Conservation (phyloP, 768 basidiomycete genomes). For the Trametes sanguinea region DNA sequence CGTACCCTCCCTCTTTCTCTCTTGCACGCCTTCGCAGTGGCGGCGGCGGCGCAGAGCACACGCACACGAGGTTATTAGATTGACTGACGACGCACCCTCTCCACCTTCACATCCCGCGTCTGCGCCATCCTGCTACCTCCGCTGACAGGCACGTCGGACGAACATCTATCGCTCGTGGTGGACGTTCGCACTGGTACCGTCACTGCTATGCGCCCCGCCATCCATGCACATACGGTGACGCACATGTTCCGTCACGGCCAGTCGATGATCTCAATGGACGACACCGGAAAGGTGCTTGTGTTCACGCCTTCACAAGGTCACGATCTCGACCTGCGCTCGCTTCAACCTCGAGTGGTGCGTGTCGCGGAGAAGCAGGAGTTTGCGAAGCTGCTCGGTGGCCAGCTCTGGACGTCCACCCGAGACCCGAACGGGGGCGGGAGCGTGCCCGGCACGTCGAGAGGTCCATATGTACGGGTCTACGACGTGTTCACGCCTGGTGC, state of each 20-base stretch:
- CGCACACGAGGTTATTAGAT: conserved; percentile 1
- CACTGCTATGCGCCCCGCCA: conserved; percentile 55
- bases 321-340: conserved; percentile 43
- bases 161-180: conserved; percentile 84
- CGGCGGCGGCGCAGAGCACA: not conserved
- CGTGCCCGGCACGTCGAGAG: conserved; percentile 45
- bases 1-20: no score
- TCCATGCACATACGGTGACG: conserved; percentile 67
- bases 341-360: conserved; percentile 59
- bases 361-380: conserved; percentile 84
- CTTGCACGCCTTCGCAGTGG: not conserved
- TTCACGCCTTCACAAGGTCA: conserved; percentile 49
- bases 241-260: conserved; percentile 73
- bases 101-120: conserved; percentile 4
- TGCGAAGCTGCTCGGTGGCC: conserved; percentile 67
- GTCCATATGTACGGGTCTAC: conserved; percentile 80
- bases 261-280: conserved; percentile 82
- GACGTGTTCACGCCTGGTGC: conserved; percentile 68
- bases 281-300: conserved; percentile 78
- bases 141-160: conserved; percentile 89
- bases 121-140: no score
- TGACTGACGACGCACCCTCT: conserved; percentile 25
- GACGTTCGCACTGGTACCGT: conserved; percentile 66
- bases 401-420: conserved; percentile 81
- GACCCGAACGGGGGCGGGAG: conserved; percentile 39